Base-by-base conservation (phyloP, 1,139 yeast species). In the Geotrichum fermentans region DNA sequence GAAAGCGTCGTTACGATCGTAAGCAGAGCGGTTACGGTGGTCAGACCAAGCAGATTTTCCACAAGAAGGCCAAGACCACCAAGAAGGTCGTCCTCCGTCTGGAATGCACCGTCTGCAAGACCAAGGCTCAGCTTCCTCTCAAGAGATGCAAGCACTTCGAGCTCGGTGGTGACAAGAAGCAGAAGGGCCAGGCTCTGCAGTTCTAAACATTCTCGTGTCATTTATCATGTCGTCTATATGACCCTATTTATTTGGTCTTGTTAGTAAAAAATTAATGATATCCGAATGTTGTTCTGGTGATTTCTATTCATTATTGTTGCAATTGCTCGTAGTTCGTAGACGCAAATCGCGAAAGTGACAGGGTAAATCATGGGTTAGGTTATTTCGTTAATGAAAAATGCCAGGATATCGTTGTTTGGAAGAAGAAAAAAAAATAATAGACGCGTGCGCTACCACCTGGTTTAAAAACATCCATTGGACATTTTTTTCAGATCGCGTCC, bases 1-100 rank as follows among this genome's bases (percentile, higher is more conserved):
- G 98, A 83, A 92, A 92, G 90, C 88, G 98, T 83, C 90, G 98
- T 82, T 92, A 92, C 81, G 98, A 92, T 94, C 95, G 98, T 79
- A 92, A 92, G 80, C 98, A 92, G 82, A 75, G 87, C 72, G 98
- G 98, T 88, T 92, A 82, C 79, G 98, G 98, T 87, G 98, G 98
- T 87, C 98, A 92, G 82, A 92, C 98, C 79, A 92, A 89, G 83
- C 98, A 86, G 74, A 86, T 92, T 79, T 92, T 92, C 96, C 97
- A 88, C 87, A 92, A 90, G 86, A 92, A 92, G 78, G 98, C 98
- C 69, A 92, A 92, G 89, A 92, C 97, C 67, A 92, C 98, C 82
- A 92, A 92, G 89, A 92, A 92, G 85, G 96, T 92, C 74, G 98
- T 92, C 64, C 84, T 92, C 74, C 92, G 97, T 82, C 84, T 92